Percentiles rank a stretch among this genome's conserved stretches.
phyloP scores from a whole-genome alignment of 352 stramenopile genomes.

The Globisporangium yorkense region DNA sequence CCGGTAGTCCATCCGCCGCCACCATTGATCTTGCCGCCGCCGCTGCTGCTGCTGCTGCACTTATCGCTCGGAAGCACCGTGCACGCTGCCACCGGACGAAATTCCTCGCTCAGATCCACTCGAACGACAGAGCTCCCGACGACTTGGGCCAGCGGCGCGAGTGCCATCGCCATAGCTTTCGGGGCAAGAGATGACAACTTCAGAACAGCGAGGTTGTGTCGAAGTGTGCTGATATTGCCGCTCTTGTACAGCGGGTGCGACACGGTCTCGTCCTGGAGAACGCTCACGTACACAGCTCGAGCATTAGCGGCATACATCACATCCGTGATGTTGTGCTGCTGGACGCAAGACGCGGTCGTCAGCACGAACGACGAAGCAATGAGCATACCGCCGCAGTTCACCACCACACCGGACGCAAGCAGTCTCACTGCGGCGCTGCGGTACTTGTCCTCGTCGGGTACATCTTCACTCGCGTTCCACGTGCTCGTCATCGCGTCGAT shows the following conservation, averaged over 20 bases:
- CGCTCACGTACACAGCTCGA: background rate
- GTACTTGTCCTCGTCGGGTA: background rate
- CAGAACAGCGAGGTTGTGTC: constrained; percentile 4
- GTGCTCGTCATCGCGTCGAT: background rate
- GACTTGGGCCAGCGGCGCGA: background rate
- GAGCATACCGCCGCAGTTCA: constrained; percentile 3
- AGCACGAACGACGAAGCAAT: constrained; percentile 6
- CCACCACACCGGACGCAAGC: background rate
- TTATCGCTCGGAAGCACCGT: background rate
- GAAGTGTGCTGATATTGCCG: background rate
- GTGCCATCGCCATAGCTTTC: background rate
- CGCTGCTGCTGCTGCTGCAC: background rate
- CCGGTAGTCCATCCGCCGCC: no score
- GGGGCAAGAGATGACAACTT: background rate
- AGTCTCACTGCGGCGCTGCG: background rate
- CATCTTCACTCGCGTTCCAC: background rate
- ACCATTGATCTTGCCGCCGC: background rate
- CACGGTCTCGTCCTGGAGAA: background rate
- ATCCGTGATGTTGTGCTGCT: background rate
- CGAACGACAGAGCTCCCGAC: constrained; percentile 2
- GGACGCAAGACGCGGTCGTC: constrained; percentile 2
- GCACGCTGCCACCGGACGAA: background rate
- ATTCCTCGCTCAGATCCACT: constrained; percentile 1
- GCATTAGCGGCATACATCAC: background rate
- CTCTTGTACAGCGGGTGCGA: constrained; percentile 1